Evolutionary conservation across 805 yeast genomes (phyloP).

Genomic region (Nakazawaea holstii): DNA sequence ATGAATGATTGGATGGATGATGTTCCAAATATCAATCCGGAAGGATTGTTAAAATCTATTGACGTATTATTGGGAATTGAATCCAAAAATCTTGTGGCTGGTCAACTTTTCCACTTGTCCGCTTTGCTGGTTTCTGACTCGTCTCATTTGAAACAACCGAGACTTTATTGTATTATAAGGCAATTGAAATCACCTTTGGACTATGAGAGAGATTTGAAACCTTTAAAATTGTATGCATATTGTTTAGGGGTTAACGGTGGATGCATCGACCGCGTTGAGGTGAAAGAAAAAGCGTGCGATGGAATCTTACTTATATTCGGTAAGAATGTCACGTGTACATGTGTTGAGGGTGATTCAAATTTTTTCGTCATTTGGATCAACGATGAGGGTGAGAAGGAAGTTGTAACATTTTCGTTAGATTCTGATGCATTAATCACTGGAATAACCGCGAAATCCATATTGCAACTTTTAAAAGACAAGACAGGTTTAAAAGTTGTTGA

Average conservation of each 20-base stretch:
- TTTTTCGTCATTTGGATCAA: conserved; percentile 42
- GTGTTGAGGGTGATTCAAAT: conserved; percentile 53
- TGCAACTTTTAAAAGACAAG: conserved; percentile 32
- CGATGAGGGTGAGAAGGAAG: conserved; percentile 37
- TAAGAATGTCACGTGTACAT: conserved; percentile 44
- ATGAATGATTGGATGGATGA: conserved; percentile 44
- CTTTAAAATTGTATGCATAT: conserved; percentile 36
- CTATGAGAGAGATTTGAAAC: conserved; percentile 31
- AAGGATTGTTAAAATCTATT: conserved; percentile 37
- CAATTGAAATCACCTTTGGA: conserved; percentile 33
- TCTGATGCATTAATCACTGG: conserved; percentile 46
- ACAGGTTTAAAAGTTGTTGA: conserved; percentile 32
- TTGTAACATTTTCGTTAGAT: conserved; percentile 46
- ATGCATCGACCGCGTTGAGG: conserved; percentile 43
- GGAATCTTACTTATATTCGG: conserved; percentile 52
- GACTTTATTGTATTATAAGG: conserved; percentile 37
- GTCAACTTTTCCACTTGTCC: conserved; percentile 47
- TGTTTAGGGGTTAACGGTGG: conserved; percentile 55
- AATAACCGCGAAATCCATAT: conserved; percentile 44
- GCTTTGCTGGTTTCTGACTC: conserved; percentile 45
- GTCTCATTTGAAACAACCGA: conserved; percentile 35
- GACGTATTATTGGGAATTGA: conserved; percentile 37
- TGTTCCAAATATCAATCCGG: conserved; percentile 41
- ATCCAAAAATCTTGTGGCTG: conserved; percentile 37
- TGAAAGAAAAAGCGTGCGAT: conserved; percentile 38